Evolutionary conservation across 805 yeast genomes (phyloP).

Genomic region (Sungouiella thailandica): DNA sequence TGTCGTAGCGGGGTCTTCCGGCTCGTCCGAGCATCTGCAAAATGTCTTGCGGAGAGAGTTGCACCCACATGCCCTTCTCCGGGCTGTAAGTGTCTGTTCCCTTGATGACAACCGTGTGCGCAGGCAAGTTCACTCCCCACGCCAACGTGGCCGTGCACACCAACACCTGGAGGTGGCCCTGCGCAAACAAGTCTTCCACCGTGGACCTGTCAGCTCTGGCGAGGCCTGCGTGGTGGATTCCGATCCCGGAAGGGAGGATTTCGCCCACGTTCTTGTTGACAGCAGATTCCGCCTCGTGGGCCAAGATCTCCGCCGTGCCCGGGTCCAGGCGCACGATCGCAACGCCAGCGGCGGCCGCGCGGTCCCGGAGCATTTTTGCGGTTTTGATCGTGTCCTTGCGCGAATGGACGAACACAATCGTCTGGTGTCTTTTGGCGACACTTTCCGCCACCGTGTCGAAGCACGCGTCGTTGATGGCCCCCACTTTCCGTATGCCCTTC

Average conservation of each 20-base stretch:
- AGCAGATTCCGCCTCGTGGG: constrained; percentile 55
- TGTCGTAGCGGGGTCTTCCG: constrained; percentile 93
- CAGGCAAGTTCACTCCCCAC: constrained; percentile 84
- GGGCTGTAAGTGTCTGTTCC: constrained; percentile 96
- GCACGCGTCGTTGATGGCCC: constrained; percentile 88
- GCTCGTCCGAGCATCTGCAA: constrained; percentile 98
- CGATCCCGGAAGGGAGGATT: constrained; percentile 68
- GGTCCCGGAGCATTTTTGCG: constrained; percentile 67
- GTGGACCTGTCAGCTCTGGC: constrained; percentile 65
- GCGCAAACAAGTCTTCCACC: constrained; percentile 84
- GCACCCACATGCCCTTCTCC: constrained; percentile 82
- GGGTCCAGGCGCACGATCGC: constrained; percentile 37
- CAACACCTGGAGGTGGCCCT: constrained; percentile 75
- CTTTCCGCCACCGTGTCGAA: constrained; percentile 66
- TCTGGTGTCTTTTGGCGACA: constrained; percentile 60
- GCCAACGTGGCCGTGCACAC: constrained; percentile 81
- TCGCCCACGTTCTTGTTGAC: constrained; percentile 51
- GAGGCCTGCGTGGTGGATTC: constrained; percentile 91
- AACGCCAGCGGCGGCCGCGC: constrained; percentile 43
- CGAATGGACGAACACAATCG: constrained; percentile 89
- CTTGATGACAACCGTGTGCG: constrained; percentile 76
- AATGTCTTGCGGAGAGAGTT: constrained; percentile 91
- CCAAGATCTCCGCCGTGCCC: constrained; percentile 60
- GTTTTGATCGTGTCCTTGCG: constrained; percentile 86
- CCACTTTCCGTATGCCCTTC: constrained; percentile 67